Evolutionary conservation across 176 grass and related monocot genomes (phyloP), one percentile per base, ranked within the genome.

Genomic region (Triticum turgidum): DNA sequence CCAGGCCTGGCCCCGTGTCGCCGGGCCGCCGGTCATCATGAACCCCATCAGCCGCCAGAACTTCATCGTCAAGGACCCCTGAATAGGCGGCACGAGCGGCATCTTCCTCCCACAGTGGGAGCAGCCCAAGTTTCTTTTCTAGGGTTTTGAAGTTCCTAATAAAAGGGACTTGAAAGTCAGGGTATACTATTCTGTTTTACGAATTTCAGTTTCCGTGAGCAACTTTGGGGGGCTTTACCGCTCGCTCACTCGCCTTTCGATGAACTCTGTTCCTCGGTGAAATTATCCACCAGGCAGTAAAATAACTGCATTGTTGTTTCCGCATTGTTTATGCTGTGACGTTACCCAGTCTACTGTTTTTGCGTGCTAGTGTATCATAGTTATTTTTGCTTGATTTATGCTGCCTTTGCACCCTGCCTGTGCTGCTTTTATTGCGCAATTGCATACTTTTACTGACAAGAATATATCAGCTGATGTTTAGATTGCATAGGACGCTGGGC

Each of bases 21-120:
- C 95, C 37, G 95, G 95, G 47, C 93, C 95, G 42, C 93, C 93
- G 1, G 95, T 98, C 15, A 70, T 98, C 59, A 95, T 98, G 93
- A 98, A 98, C 87, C 95, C 95, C 71, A 92, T 98, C 77, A 95
- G 91, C 77, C 93, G 95, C 77, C 95, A 98, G 79, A 95, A 98
- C 72, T 98, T 98, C 83, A 92, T 98, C 3, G 91, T 98, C 42
- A 98, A 95, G 65, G 5, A 61, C 73, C 54, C 54, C 1, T 58
- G 63, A 94, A 69, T 83, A 37, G 35, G 35, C 7, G 35, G 35
- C 35, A 37, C 5, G 5, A 37, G 1, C 35, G 5, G 35, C 35
- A 37, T 37, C 35, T 30, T 30, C 0, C 24, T 25, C 24, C 24
- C 24, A 25, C 24, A 25, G 24, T 25, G 24, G 24, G 24, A 25